These are phyloP conservation scores for Luffa acutangula DNA, from an alignment of 306 rosid genomes.

Conservation along the genomic window DNA sequence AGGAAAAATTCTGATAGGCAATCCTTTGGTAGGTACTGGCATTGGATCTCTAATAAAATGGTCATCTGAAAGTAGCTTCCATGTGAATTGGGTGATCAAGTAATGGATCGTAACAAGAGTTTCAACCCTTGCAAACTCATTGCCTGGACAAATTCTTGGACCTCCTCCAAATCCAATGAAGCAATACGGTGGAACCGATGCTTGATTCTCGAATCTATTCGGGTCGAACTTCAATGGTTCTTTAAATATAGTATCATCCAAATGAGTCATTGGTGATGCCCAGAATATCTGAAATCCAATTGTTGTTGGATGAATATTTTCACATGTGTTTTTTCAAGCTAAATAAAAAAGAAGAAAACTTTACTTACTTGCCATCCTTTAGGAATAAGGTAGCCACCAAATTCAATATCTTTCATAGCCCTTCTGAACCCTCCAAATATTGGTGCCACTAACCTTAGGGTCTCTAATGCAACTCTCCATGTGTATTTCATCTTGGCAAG, in stretches of 20 bases:
- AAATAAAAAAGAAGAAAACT: not conserved
- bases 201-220: conserved; percentile 46
- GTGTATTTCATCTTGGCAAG: conserved; percentile 73
- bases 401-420: conserved; percentile 44
- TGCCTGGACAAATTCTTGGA: conserved; percentile 59
- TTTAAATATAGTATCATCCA: conserved; percentile 43
- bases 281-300: conserved; percentile 43
- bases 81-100: conserved; percentile 46
- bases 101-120: conserved; percentile 53
- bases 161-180: conserved; percentile 67
- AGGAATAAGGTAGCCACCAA: conserved; percentile 49
- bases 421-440: conserved; percentile 47
- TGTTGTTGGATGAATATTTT: not conserved
- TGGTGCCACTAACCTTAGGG: conserved; percentile 54
- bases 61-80: conserved; percentile 53
- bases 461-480: conserved; percentile 69
- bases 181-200: conserved; percentile 47
- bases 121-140: conserved; percentile 55
- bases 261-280: conserved; percentile 50
- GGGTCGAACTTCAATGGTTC: conserved; percentile 68
- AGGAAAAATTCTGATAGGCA: conserved; percentile 15
- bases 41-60: conserved; percentile 47
- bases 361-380: conserved; percentile 82
- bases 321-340: not conserved
- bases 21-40: conserved; percentile 49